These are phyloP conservation scores for Sutorius eximius DNA, from an alignment of 1,284 basidiomycete species.

Conservation along the genomic window DNA sequence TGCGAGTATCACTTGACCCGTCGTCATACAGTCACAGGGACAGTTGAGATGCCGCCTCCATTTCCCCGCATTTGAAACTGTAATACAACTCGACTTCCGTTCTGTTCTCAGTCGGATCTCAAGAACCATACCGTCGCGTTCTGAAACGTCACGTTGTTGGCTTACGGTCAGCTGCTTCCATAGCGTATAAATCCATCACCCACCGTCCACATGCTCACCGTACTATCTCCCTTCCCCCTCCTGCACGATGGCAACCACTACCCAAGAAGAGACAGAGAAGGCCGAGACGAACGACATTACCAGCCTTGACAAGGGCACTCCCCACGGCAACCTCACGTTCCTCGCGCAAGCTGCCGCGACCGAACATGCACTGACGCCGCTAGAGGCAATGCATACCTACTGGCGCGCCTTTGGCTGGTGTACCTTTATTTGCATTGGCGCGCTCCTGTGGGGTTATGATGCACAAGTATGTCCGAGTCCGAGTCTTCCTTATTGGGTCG, in stretches of 20 bases:
- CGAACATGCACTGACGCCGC: conserved; percentile 23
- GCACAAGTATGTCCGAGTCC: conserved; percentile 28
- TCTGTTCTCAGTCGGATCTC: neutral
- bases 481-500: neutral
- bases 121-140: neutral
- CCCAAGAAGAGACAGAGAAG: conserved; percentile 8
- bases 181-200: neutral
- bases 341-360: conserved; percentile 26
- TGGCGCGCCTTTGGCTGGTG: conserved; percentile 32
- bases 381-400: conserved; percentile 22
- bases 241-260: neutral
- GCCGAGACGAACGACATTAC: neutral
- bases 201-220: neutral
- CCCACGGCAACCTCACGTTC: conserved; percentile 13
- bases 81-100: neutral
- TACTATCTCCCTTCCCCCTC: too few relatives aligned
- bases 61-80: too few relatives aligned
- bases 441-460: conserved; percentile 32
- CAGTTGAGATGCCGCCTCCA: too few relatives aligned
- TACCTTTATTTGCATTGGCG: conserved; percentile 29
- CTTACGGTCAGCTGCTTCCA: neutral
- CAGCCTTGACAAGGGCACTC: conserved; percentile 9
- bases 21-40: too few relatives aligned
- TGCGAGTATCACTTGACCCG: too few relatives aligned
- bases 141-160: neutral